Conservation (phyloP, 2,329 filamentous ascomycete genomes). For the Phialophora verrucosa region DNA sequence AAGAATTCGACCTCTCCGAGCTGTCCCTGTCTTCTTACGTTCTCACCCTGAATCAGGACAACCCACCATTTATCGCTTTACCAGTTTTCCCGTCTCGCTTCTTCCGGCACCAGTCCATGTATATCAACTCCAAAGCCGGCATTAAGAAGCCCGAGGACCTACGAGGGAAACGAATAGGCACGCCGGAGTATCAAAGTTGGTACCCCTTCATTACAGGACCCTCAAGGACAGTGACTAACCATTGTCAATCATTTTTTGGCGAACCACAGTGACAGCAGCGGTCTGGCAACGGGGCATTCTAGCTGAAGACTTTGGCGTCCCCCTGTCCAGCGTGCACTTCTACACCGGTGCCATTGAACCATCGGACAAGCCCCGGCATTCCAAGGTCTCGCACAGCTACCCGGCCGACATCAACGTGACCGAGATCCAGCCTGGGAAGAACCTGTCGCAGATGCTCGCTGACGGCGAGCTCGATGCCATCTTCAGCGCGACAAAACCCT, state of each 20-base stretch:
- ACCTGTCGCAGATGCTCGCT: conserved; percentile 35
- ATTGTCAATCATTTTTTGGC: no score
- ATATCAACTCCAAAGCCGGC: conserved; percentile 17
- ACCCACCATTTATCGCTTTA: conserved; percentile 37
- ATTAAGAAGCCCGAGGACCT: conserved; percentile 34
- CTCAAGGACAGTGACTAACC: not conserved
- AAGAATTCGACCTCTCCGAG: conserved; percentile 41
- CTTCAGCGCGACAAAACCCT: conserved; percentile 37
- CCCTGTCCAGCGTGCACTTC: conserved; percentile 28
- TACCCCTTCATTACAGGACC: not conserved
- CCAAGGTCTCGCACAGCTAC: conserved; percentile 42
- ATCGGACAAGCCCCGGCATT: conserved; percentile 19
- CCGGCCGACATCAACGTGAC: conserved; percentile 32
- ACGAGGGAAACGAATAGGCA: conserved; percentile 26
- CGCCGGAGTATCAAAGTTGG: conserved; percentile 2
- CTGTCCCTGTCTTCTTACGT: conserved; percentile 40
- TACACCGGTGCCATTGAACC: conserved; percentile 22
- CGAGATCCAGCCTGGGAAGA: conserved; percentile 21
- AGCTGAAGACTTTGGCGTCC: conserved; percentile 36
- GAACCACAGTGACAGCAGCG: conserved; percentile 35
- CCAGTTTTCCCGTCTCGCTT: conserved; percentile 40
- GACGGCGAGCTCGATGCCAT: conserved; percentile 37
- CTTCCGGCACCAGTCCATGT: conserved; percentile 30
- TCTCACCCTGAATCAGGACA: conserved; percentile 25
- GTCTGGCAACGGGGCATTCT: conserved; percentile 38